phyloP scores from a whole-genome alignment of 768 basidiomycete genomes.

The Lactarius indigo region DNA sequence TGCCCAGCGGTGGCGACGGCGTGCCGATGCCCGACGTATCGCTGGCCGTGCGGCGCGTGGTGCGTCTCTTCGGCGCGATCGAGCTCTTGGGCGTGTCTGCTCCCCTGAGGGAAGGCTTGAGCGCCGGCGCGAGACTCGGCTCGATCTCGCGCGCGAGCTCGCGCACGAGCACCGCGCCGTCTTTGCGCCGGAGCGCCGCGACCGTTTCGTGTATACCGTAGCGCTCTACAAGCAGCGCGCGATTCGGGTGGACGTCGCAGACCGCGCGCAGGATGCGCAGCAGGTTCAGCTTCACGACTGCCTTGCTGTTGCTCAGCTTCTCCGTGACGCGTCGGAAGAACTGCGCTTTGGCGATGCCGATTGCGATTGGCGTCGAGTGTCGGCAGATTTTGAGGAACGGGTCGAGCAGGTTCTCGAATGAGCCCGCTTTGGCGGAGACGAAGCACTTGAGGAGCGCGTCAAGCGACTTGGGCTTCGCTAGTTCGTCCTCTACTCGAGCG shows the following conservation, averaged over 20 bases:
- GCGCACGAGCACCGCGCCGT: conserved; percentile 87
- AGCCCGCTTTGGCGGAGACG: conserved; percentile 79
- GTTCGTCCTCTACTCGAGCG: conserved; percentile 85
- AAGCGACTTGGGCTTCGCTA: conserved; percentile 62
- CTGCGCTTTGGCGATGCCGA: conserved; percentile 72
- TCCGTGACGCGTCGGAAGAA: conserved; percentile 91
- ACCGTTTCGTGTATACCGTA: conserved; percentile 83
- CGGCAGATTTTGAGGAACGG: conserved; percentile 91
- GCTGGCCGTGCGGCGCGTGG: conserved; percentile 63
- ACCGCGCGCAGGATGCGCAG: conserved; percentile 80
- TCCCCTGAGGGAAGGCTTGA: conserved; percentile 49
- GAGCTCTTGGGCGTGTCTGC: conserved; percentile 31
- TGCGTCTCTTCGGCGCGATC: conserved; percentile 55
- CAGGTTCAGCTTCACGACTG: conserved; percentile 87
- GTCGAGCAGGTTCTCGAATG: conserved; percentile 89
- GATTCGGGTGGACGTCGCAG: conserved; percentile 88
- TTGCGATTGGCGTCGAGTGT: conserved; percentile 67
- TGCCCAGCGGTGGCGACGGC: conserved; percentile 25
- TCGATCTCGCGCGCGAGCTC: conserved; percentile 86
- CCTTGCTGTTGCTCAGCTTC: conserved; percentile 69
- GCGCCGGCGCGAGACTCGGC: conserved; percentile 67
- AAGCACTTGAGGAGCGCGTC: conserved; percentile 76
- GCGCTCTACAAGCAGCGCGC: conserved; percentile 73
- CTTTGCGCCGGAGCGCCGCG: conserved; percentile 72
- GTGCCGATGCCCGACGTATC: conserved; percentile 48